phyloP scores from a whole-genome alignment of 257 asterid genomes.

The Ocimum tenuiflorum region DNA sequence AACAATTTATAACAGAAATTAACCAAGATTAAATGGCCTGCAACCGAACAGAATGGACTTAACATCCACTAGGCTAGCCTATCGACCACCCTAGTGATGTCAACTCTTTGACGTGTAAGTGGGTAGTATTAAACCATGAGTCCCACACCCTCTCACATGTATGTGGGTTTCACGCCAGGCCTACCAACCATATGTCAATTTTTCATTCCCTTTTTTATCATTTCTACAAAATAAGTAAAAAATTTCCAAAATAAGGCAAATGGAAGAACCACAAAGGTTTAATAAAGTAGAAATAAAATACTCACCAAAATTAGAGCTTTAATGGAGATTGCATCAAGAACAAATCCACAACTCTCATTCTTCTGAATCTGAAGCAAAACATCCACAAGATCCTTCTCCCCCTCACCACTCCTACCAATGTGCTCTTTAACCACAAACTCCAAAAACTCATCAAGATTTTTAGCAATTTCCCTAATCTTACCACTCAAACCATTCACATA shows the following conservation, averaged over 20 bases:
- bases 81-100: too few species aligned
- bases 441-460: constrained; percentile 34
- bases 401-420: constrained; percentile 8
- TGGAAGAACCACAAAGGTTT: neutral
- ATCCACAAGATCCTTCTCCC: constrained; percentile 39
- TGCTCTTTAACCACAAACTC: constrained; percentile 39
- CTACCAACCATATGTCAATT: too few species aligned
- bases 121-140: too few species aligned
- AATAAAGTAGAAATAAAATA: too few species aligned
- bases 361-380: constrained; percentile 44
- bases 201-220: too few species aligned
- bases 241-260: neutral
- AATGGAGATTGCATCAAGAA: constrained; percentile 30
- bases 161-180: too few species aligned
- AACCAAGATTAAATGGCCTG: too few species aligned
- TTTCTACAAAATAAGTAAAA: neutral
- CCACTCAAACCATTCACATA: constrained; percentile 27
- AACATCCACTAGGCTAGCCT: too few species aligned
- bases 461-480: constrained; percentile 27
- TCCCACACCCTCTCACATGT: too few species aligned
- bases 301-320: constrained; percentile 51
- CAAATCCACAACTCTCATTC: constrained; percentile 26
- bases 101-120: too few species aligned
- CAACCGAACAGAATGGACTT: too few species aligned
- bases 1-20: too few species aligned